Evolutionary conservation across 139 green algal species (phyloP), one percentile per base, ranked within the genome.

Genomic region (Pseudopediastrum boryanum): DNA sequence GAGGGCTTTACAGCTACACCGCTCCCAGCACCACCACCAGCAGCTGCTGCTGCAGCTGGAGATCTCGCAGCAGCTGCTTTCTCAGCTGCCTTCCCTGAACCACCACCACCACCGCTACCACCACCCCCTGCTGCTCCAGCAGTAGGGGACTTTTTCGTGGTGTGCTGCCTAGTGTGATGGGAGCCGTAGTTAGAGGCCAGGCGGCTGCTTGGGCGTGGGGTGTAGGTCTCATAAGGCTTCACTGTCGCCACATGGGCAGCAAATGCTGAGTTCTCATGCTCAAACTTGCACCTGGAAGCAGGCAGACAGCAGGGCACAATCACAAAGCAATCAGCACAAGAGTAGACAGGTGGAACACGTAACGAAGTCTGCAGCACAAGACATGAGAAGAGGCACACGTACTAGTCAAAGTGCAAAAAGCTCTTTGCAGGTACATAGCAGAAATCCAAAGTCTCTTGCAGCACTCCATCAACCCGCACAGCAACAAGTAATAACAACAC

Each of bases 261-360:
- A 56, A 78, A 78, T 10, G 66, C 52, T 23, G 71, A 52, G 52
- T 78, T 51, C 52, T 78, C 71, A n/a, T 78, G 71, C 39, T 78
- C 71, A 54, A 68, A 78, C 52, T 78, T 78, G 58, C 71, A 78
- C 50, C 71, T 78, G 50, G 16, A 16, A 16, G 46, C 16, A n/a
- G 46, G 13, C 12, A 16, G 46, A 16, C 13, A 12, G 16, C 12
- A 16, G 13, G 46, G 46, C 46, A 56, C 12, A 16, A 16, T 12
- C 46, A 56, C 13, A 56, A 16, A 16, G 46, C 46, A 56, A 16
- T 16, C 12, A 16, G 46, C 13, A 16, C 46, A 12, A 16, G 13
- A 16, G 64, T n/a, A 52, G 59, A 38, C 64, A 72, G 63, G 21
- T 35, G 36, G 21, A 35, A 23, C 63, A 71, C 38, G 38, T 52